Evolutionary conservation across 1,284 basidiomycete species (phyloP), one percentile per base, ranked within the genome.

Genomic region (Ustilago bromivora): DNA sequence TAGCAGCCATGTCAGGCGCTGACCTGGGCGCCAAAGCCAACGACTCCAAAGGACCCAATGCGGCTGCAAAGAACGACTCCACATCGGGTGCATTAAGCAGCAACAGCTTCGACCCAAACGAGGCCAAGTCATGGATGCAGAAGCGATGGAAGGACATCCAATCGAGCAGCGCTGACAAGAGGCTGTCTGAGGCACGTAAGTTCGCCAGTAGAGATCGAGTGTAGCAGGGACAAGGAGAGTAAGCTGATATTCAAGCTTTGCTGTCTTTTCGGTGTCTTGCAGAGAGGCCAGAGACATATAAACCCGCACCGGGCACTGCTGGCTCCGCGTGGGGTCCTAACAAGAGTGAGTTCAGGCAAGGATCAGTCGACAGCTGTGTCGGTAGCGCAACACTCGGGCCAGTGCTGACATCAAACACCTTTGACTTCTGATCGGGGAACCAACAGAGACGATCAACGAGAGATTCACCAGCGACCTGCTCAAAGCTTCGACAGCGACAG

Each of bases 301-400:
- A 78, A 19, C 55, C 76, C 35, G 59, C 76, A 46, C 43, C 76
- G 11, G 71, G 68, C n/a, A 46, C 61, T 17, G 58, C 55, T 28
- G 76, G 71, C 7, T 71, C 71, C 9, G 76, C 71, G 3, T 78
- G 76, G 76, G 76, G 71, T 6, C 64, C 76, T 0, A 78, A 78
- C 60, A 78, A 75, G 64, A 74, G 76, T 78, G 31, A 71, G 71
- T 74, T 15, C 7, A 19, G 43, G n/a, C 43, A 46, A 19, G 1
- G 43, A 46, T 17, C 15, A 41, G 40, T 17, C 15, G 46, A 6
- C 12, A 23, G 12, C 19, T 8, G 3, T 11, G 9, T 32, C 15
- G 35, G 2, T 1, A 11, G 11, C 8, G 41, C 23, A 15, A 43
- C 8, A n/a, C 43, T 10, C 15, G 15, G n/a, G 12, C n/a, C 23